A percentile compares a stretch with the other conserved stretches of the same genome.
These are phyloP conservation scores for Xylariales sp. DNA, from an alignment of 2,329 filamentous ascomycete species.

Conservation along the genomic window DNA sequence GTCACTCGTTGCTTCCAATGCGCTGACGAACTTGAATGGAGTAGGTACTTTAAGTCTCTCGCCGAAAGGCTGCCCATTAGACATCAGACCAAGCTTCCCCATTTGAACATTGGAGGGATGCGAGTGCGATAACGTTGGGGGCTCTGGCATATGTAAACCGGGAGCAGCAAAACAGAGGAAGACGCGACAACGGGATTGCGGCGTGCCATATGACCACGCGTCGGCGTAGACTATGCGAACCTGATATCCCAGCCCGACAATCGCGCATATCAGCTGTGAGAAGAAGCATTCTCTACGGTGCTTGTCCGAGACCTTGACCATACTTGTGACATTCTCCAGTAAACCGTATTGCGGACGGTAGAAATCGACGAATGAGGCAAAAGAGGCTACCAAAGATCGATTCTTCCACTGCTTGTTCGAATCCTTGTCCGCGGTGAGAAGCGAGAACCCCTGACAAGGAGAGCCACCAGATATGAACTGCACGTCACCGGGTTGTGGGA, in stretches of 20 bases:
- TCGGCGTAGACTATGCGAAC: constrained; percentile 63
- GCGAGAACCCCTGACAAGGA: constrained; percentile 74
- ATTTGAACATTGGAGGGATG: constrained; percentile 37
- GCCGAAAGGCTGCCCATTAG: constrained; percentile 58
- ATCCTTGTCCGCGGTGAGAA: constrained; percentile 53
- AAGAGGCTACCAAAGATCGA: constrained; percentile 72
- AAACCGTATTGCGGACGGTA: constrained; percentile 71
- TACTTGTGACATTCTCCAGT: constrained; percentile 70
- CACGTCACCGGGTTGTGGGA: constrained; percentile 59
- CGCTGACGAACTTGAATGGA: constrained; percentile 55
- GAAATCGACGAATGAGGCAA: constrained; percentile 68
- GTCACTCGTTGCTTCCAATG: constrained; percentile 49
- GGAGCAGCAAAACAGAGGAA: constrained; percentile 71
- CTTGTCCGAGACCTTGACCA: constrained; percentile 49
- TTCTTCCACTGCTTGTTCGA: constrained; percentile 58
- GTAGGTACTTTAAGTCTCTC: constrained; percentile 45
- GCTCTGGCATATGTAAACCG: constrained; percentile 49
- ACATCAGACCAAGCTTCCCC: constrained; percentile 49
- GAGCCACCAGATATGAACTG: constrained; percentile 68
- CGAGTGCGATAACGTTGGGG: constrained; percentile 58
- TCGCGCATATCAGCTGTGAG: constrained; percentile 65
- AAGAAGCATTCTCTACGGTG: constrained; percentile 59
- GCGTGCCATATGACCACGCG: constrained; percentile 62
- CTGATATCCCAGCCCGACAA: constrained; percentile 77
- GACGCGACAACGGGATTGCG: constrained; percentile 61